Percentiles rank a stretch among this genome's conserved stretches.
These are phyloP conservation scores for Alternaria arborescens DNA, from an alignment of 2,329 filamentous ascomycete species.

Conservation along the genomic window DNA sequence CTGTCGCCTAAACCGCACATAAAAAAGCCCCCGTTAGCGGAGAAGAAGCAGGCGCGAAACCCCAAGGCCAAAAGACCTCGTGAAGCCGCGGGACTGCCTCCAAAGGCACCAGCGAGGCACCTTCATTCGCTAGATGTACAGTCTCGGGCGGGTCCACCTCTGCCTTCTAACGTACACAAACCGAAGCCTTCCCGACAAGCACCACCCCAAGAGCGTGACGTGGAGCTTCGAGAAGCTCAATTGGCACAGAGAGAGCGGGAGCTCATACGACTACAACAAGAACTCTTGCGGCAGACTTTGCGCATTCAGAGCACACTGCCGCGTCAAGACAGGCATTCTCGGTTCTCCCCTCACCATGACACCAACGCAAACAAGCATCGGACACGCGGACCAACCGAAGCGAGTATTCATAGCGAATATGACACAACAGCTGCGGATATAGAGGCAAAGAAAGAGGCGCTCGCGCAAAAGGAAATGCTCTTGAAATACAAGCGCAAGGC, in stretches of 20 bases:
- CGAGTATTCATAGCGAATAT: not conserved
- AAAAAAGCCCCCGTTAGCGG: slow-evolving; percentile 2
- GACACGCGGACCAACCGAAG: not conserved
- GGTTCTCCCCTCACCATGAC: not conserved
- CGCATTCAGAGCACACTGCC: not conserved
- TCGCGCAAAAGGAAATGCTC: slow-evolving; percentile 17
- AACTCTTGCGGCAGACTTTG: slow-evolving; percentile 9
- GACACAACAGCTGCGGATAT: slow-evolving; percentile 2
- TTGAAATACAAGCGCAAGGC: slow-evolving; percentile 19
- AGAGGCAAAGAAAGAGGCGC: slow-evolving; percentile 17
- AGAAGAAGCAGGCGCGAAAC: slow-evolving; percentile 2
- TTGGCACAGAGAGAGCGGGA: slow-evolving; percentile 16
- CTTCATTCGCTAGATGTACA: not conserved
- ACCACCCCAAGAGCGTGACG: not conserved
- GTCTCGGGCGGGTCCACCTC: not conserved
- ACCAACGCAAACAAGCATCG: not conserved
- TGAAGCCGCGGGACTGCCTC: not conserved
- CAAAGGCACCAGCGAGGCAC: not conserved
- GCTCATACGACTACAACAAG: slow-evolving; percentile 17
- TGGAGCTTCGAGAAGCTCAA: slow-evolving; percentile 17
- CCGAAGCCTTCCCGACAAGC: not conserved
- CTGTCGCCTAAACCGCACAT: slow-evolving; percentile 9
- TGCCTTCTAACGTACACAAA: not conserved
- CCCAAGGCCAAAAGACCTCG: not conserved
- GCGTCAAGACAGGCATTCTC: not conserved